Percentiles rank a stretch among this genome's conserved stretches.
Conservation (phyloP, 768 basidiomycete genomes). For the Lactifluus volemus region DNA sequence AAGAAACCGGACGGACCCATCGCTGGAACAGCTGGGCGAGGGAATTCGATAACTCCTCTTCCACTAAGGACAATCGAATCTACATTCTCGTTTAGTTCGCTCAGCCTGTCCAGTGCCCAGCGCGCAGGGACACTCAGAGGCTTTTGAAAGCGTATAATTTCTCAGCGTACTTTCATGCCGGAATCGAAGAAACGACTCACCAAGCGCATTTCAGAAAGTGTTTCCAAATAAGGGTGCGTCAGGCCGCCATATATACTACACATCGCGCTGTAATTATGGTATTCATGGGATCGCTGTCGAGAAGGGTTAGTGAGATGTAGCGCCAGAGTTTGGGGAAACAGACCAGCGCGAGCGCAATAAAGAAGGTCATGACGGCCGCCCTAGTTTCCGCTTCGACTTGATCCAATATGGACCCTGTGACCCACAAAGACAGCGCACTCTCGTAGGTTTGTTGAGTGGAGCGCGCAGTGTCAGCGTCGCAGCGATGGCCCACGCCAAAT, state of each 20-base stretch:
- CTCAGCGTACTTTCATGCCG: neutral
- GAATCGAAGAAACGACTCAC: neutral
- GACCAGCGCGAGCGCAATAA: constrained; percentile 10
- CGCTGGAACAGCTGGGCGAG: constrained; percentile 5
- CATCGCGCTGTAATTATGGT: constrained; percentile 26
- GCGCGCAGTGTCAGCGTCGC: neutral
- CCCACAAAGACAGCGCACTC: constrained; percentile 8
- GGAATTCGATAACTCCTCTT: neutral
- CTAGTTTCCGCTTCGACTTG: constrained; percentile 8
- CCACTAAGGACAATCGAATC: neutral
- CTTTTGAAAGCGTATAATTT: neutral
- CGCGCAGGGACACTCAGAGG: neutral
- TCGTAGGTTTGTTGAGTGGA: constrained; percentile 13
- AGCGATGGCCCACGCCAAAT: neutral
- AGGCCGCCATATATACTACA: constrained; percentile 26
- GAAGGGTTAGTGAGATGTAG: neutral
- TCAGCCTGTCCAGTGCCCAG: neutral
- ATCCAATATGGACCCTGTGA: constrained; percentile 1
- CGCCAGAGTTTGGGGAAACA: neutral
- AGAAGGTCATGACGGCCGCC: constrained; percentile 8
- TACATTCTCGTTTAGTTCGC: constrained; percentile 1
- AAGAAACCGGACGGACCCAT: neutral
- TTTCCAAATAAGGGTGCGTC: constrained; percentile 6
- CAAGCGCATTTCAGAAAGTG: neutral
- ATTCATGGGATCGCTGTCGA: constrained; percentile 11